These are phyloP conservation scores for Diaporthe sp. DNA, from an alignment of 2,329 filamentous ascomycete species.

Conservation along the genomic window DNA sequence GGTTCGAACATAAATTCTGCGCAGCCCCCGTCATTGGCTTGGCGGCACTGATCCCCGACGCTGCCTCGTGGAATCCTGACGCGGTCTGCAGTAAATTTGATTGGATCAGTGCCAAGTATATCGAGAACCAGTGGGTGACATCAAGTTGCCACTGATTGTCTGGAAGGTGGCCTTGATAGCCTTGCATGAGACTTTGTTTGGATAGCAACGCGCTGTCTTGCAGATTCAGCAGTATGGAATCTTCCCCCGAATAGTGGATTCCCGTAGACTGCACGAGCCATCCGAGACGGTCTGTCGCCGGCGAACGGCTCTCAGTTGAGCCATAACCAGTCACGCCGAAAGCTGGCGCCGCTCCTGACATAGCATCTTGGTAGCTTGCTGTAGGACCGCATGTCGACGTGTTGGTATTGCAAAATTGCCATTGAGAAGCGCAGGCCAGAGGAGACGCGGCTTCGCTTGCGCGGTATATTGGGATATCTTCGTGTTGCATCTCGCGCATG, in stretches of 20 bases:
- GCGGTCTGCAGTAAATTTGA: slow-evolving; percentile 30
- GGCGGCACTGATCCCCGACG: background rate
- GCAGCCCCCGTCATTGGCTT: slow-evolving; percentile 19
- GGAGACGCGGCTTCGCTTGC: background rate
- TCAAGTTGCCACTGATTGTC: slow-evolving; percentile 41
- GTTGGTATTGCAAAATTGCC: background rate
- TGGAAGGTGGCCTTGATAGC: slow-evolving; percentile 21
- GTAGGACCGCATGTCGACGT: background rate
- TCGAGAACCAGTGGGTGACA: slow-evolving; percentile 38
- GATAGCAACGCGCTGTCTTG: slow-evolving; percentile 22
- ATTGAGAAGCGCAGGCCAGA: background rate
- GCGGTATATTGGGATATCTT: background rate
- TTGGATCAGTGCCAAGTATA: slow-evolving; percentile 32
- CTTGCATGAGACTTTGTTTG: background rate
- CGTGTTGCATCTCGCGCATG: background rate
- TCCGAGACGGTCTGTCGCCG: background rate
- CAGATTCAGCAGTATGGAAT: background rate
- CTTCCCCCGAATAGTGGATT: background rate
- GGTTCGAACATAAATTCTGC: slow-evolving; percentile 31
- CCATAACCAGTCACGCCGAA: background rate
- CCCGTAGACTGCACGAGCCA: background rate
- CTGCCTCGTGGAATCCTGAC: slow-evolving; percentile 9
- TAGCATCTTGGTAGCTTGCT: background rate
- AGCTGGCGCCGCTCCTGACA: background rate
- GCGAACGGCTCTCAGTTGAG: background rate